A percentile compares a stretch with the other conserved stretches of the same genome.
These are phyloP conservation scores for Chenopodium quinoa DNA, from an alignment of 148 eudicot species.

Conservation along the genomic window DNA sequence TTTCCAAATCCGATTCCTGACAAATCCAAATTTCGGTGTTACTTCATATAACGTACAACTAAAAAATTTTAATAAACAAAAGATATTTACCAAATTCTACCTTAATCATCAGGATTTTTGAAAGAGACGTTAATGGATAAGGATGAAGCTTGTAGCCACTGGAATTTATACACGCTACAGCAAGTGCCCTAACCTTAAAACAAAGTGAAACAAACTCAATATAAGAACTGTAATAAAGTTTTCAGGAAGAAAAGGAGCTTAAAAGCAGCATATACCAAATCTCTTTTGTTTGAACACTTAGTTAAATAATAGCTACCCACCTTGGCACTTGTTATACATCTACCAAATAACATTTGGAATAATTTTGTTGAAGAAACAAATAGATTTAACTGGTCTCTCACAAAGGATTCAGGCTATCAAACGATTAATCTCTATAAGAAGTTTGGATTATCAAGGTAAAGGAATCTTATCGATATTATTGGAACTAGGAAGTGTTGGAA, in stretches of 20 bases:
- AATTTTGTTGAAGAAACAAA: not conserved
- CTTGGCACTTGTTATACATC: not conserved
- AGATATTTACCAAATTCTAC: constrained; percentile 32
- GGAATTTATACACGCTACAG: constrained; percentile 62
- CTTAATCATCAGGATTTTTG: constrained; percentile 70
- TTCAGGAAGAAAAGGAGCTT: not conserved
- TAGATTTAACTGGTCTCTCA: not conserved
- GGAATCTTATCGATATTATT: not conserved
- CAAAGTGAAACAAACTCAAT: constrained; percentile 5
- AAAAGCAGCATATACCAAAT: not conserved
- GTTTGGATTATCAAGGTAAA: not conserved
- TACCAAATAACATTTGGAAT: not conserved
- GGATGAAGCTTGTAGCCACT: constrained; percentile 95
- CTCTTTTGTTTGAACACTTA: not conserved
- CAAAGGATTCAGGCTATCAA: too few species aligned
- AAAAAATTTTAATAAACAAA: not conserved
- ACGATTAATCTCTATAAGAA: not conserved
- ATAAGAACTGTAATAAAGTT: not conserved
- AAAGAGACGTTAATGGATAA: constrained; percentile 60
- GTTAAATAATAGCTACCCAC: not conserved
- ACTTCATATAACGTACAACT: not conserved
- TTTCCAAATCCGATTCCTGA: constrained; percentile 78
- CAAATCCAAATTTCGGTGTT: constrained; percentile 8
- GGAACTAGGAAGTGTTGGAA: not conserved
- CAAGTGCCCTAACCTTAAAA: constrained; percentile 67